A percentile compares a stretch with the other conserved stretches of the same genome.
Conservation (phyloP, 441 rosid genomes). For the Croton setiger region DNA sequence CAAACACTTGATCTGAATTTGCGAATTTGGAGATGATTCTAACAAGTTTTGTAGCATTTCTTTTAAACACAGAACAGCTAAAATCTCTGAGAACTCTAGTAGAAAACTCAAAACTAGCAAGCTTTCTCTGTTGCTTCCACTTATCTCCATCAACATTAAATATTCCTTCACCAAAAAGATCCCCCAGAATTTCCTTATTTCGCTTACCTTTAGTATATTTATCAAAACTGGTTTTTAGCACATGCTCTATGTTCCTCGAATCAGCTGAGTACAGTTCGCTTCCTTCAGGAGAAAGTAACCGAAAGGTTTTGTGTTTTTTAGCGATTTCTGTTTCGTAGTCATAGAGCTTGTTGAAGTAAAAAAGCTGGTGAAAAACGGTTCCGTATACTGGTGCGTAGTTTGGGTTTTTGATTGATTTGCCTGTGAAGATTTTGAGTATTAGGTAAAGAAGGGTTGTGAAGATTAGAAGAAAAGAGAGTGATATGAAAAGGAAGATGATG, state of each 20-base stretch:
- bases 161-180: slow-evolving; percentile 72
- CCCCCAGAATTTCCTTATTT: slow-evolving; percentile 29
- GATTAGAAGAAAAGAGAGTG: slow-evolving; percentile 21
- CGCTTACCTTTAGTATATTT: slow-evolving; percentile 43
- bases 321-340: slow-evolving; percentile 54
- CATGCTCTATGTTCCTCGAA: slow-evolving; percentile 56
- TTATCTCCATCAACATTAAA: slow-evolving; percentile 68
- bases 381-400: slow-evolving; percentile 56
- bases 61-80: slow-evolving; percentile 60
- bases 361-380: slow-evolving; percentile 43
- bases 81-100: slow-evolving; percentile 64
- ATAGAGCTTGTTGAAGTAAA: slow-evolving; percentile 45
- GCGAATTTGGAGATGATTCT: slow-evolving; percentile 29
- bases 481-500: slow-evolving; percentile 22
- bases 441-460: slow-evolving; percentile 19
- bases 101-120: slow-evolving; percentile 73
- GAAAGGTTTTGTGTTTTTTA: slow-evolving; percentile 36
- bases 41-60: slow-evolving; percentile 53
- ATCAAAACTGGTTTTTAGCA: slow-evolving; percentile 49
- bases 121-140: slow-evolving; percentile 84
- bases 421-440: slow-evolving; percentile 34
- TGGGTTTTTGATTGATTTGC: slow-evolving; percentile 44
- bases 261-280: slow-evolving; percentile 56
- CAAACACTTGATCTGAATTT: slow-evolving; percentile 35
- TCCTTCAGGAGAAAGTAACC: slow-evolving; percentile 42